Evolutionary conservation across 2,329 filamentous ascomycete species (phyloP).

Genomic region (Coleophoma eucalyptorum): DNA sequence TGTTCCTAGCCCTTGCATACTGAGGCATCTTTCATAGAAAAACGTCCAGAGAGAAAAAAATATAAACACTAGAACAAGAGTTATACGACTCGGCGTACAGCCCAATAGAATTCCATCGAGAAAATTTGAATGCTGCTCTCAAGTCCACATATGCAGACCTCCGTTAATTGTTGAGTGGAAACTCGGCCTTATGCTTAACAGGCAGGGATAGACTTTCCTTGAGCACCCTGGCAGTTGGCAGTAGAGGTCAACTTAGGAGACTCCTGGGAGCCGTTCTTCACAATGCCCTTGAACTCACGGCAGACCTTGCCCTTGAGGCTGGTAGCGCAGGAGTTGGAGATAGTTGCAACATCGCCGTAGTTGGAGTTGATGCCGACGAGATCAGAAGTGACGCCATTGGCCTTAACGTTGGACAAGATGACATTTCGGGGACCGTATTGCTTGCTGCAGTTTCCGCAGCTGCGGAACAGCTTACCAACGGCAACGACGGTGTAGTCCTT

Average conservation of each 20-base stretch:
- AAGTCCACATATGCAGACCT: too few species aligned
- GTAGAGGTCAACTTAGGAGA: slow-evolving; percentile 14
- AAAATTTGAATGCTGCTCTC: too few species aligned
- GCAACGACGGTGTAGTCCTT: slow-evolving; percentile 35
- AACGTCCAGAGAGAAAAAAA: too few species aligned
- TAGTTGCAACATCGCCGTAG: slow-evolving; percentile 33
- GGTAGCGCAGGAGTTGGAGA: slow-evolving; percentile 27
- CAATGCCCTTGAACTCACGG: slow-evolving; percentile 13
- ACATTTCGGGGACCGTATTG: slow-evolving; percentile 30
- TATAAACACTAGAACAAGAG: too few species aligned
- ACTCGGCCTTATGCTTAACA: background rate
- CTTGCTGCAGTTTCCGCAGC: slow-evolving; percentile 33
- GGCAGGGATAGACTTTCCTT: background rate
- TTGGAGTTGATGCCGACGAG: slow-evolving; percentile 39
- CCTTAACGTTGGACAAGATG: slow-evolving; percentile 33
- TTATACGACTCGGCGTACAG: too few species aligned
- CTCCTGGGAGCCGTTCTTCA: slow-evolving; percentile 11
- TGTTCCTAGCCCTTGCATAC: too few species aligned
- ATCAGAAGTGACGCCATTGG: slow-evolving; percentile 25
- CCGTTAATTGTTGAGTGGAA: too few species aligned
- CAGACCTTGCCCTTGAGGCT: slow-evolving; percentile 9
- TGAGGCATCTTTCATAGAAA: too few species aligned
- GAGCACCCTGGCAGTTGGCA: slow-evolving; percentile 1
- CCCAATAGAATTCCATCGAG: too few species aligned
- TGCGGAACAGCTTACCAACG: slow-evolving; percentile 33